phyloP scores from a whole-genome alignment of 2,329 filamentous ascomycete genomes.

The Epichloe amarillans region DNA sequence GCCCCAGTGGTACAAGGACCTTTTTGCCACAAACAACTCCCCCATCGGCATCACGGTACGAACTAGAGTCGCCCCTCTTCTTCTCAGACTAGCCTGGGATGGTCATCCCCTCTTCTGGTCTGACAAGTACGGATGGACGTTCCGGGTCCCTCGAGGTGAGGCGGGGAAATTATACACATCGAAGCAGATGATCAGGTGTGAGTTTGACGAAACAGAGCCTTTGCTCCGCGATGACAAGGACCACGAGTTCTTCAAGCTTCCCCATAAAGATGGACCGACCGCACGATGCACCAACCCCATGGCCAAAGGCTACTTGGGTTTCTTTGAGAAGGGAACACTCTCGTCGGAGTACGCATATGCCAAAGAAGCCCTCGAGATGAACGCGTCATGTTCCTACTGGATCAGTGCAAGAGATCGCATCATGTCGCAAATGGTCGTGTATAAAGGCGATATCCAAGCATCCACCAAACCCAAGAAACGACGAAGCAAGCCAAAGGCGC shows the following conservation, averaged over 20 bases:
- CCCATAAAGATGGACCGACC: conserved; percentile 85
- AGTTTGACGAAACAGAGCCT: conserved; percentile 63
- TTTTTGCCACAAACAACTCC: conserved; percentile 51
- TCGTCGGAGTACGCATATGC: conserved; percentile 82
- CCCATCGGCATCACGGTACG: conserved; percentile 72
- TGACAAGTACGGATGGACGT: conserved; percentile 85
- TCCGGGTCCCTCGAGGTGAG: conserved; percentile 55
- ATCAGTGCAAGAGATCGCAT: conserved; percentile 91
- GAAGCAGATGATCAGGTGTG: conserved; percentile 60
- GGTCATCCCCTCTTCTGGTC: conserved; percentile 86
- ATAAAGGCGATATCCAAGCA: conserved; percentile 46
- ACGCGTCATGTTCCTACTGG: conserved; percentile 97
- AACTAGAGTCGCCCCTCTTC: conserved; percentile 72
- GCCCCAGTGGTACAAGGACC: conserved; percentile 91
- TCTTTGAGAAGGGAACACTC: conserved; percentile 80
- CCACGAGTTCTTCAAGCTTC: conserved; percentile 77
- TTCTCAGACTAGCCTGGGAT: conserved; percentile 80
- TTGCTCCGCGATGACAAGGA: conserved; percentile 51
- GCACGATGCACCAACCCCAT: conserved; percentile 77
- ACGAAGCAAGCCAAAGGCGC: conserved; percentile 9
- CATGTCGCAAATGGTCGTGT: conserved; percentile 89
- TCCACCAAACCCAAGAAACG: conserved; percentile 1
- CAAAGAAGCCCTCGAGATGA: conserved; percentile 95
- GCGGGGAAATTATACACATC: conserved; percentile 46
- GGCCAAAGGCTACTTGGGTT: conserved; percentile 78